A percentile compares a stretch with the other conserved stretches of the same genome.
Evolutionary conservation across 1,139 yeast species (phyloP).

Genomic region (Yamadazyma atmosphaerica): DNA sequence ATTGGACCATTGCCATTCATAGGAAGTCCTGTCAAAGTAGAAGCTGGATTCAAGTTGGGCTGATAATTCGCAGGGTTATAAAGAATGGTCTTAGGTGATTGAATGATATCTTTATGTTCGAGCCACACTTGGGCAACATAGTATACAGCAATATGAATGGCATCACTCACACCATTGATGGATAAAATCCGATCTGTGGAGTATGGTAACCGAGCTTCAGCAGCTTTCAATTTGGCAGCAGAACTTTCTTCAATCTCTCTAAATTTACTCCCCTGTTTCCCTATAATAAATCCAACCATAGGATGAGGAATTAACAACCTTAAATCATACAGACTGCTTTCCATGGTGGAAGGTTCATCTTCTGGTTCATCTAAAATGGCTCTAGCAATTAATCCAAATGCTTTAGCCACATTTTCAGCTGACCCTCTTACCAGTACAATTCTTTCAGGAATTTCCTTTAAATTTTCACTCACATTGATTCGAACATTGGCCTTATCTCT

Average conservation of each 20-base stretch:
- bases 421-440: constrained; percentile 76
- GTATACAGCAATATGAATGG: constrained; percentile 81
- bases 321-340: constrained; percentile 56
- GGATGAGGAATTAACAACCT: constrained; percentile 76
- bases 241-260: constrained; percentile 83
- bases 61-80: constrained; percentile 64
- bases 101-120: constrained; percentile 57
- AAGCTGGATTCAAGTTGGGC: constrained; percentile 17
- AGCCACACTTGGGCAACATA: constrained; percentile 67
- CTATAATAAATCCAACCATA: constrained; percentile 80
- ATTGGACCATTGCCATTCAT: constrained; percentile 10
- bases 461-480: constrained; percentile 76
- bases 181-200: constrained; percentile 79
- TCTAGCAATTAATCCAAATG: constrained; percentile 74
- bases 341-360: constrained; percentile 58
- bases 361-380: constrained; percentile 68
- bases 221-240: constrained; percentile 78
- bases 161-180: constrained; percentile 81
- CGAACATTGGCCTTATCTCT: constrained; percentile 67
- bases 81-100: constrained; percentile 52
- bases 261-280: constrained; percentile 73
- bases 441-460: constrained; percentile 73
- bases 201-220: constrained; percentile 70
- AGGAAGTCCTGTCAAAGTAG: constrained; percentile 14
- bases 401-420: constrained; percentile 79